These are phyloP conservation scores for Lolium rigidum DNA, from an alignment of 176 grass and related monocot species.

Conservation along the genomic window DNA sequence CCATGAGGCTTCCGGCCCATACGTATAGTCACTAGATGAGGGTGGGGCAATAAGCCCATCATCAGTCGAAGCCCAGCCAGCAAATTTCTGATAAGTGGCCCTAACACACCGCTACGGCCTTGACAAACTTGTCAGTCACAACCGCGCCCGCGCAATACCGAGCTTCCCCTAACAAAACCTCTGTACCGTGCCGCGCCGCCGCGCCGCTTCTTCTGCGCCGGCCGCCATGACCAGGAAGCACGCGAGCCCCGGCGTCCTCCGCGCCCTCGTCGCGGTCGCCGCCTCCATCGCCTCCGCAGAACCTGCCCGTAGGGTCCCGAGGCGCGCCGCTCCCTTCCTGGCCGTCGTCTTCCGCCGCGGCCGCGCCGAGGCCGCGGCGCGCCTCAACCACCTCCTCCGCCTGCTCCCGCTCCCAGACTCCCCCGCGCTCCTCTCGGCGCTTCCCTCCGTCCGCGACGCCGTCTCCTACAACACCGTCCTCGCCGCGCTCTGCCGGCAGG, in stretches of 20 bases:
- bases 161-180: not conserved
- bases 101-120: not conserved
- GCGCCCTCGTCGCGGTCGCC: constrained; percentile 16
- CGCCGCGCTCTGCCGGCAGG: constrained; percentile 45
- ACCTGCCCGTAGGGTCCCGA: not conserved
- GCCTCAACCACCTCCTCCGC: constrained; percentile 53
- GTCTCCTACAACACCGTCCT: constrained; percentile 71
- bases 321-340: constrained; percentile 38
- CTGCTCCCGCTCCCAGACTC: constrained; percentile 18
- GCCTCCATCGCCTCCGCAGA: not conserved
- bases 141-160: not conserved
- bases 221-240: constrained; percentile 47
- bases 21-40: not conserved
- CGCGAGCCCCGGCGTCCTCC: not conserved
- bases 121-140: not conserved
- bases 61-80: not conserved
- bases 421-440: constrained; percentile 43
- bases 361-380: constrained; percentile 22
- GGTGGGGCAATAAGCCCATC: not conserved
- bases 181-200: not conserved
- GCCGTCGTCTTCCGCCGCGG: constrained; percentile 43
- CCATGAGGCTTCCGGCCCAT: not conserved
- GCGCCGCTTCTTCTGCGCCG: not conserved
- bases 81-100: not conserved
- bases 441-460: constrained; percentile 48